phyloP scores from a whole-genome alignment of 2,329 filamentous ascomycete species.

The Claviceps africana region DNA sequence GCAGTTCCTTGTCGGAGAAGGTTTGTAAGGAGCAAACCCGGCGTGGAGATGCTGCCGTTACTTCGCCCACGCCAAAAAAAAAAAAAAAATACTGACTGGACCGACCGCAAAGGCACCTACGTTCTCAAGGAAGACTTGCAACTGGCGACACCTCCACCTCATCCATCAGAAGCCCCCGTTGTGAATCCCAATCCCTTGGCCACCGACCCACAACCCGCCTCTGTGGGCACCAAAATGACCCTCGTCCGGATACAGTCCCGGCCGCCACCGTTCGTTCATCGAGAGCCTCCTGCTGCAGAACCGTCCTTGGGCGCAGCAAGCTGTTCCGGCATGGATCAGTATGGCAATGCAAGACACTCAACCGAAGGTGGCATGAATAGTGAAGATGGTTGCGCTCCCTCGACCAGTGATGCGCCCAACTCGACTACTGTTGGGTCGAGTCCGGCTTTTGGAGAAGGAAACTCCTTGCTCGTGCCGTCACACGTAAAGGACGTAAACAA shows the following conservation, averaged over 20 bases:
- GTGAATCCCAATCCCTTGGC: conserved; percentile 83
- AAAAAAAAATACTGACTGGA: conserved; percentile 7
- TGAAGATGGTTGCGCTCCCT: conserved; percentile 40
- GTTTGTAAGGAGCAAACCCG: conserved; percentile 26
- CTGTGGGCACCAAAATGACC: conserved; percentile 71
- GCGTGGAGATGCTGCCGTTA: not conserved
- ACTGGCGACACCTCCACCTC: conserved; percentile 84
- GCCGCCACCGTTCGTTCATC: conserved; percentile 41
- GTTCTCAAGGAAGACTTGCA: conserved; percentile 80
- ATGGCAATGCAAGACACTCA: conserved; percentile 45
- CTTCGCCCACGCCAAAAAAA: not conserved
- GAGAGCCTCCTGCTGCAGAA: conserved; percentile 36
- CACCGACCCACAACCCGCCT: conserved; percentile 72
- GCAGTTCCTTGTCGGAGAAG: conserved; percentile 88
- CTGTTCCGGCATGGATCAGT: conserved; percentile 46
- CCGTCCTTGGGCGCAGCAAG: conserved; percentile 29
- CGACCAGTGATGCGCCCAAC: conserved; percentile 34
- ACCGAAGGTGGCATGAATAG: conserved; percentile 45
- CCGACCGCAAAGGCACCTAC: conserved; percentile 57
- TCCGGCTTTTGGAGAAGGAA: conserved; percentile 76
- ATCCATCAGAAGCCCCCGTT: conserved; percentile 82
- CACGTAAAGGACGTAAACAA: conserved; percentile 63
- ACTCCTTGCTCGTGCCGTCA: conserved; percentile 52
- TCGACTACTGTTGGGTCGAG: conserved; percentile 29
- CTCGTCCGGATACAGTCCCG: conserved; percentile 57